Base-by-base conservation (phyloP, 164 flowering plant genomes). In the Echeveria elegans region DNA sequence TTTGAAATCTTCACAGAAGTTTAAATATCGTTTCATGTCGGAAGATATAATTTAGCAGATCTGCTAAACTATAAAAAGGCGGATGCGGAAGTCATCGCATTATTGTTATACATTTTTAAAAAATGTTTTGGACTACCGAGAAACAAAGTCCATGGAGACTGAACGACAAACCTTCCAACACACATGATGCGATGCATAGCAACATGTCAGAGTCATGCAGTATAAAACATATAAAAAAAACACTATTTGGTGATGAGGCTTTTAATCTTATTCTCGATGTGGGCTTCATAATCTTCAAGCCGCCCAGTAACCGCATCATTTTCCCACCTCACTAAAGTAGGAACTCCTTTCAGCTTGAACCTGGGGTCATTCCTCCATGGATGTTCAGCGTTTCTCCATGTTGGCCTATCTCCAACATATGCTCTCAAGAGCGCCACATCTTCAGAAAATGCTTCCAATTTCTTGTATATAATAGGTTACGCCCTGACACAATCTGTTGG, bases 241-340 rank as follows among this genome's bases (percentile, higher is more conserved):
- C 62, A 74, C 14, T 79, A 70, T 14, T 74, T 74, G 37, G 80
- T 65, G 69, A 88, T 23, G 48, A 94, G 95, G 70, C 79, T 74
- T 52, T 82, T 76, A 16, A 94, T 94, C 72, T 86, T 91, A 73
- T 67, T 32, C 34, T 82, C 89, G 28, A 85, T 9, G 69, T 94
- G 91, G 11, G 98, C 98, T 78, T 94, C 98, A 70, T 85, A 74
- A 69, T 94, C 98, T 72, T 91, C 98, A 52, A 94, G 97, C 62
- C 95, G 93, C 45, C 85, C 95, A 32, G 59, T 75, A 66, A 94
- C 52, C 0, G 78, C 70, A 12, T 78, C 90, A 64, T 84, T 76
- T 68, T 86, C 97, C 98, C 96, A 94, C 30, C 81, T 81, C 37
- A 90, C 58, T 10, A 94, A 82, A 0, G 98, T 94, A 2, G 98